phyloP scores from a whole-genome alignment of 441 rosid genomes.

The Viola pubescens region DNA sequence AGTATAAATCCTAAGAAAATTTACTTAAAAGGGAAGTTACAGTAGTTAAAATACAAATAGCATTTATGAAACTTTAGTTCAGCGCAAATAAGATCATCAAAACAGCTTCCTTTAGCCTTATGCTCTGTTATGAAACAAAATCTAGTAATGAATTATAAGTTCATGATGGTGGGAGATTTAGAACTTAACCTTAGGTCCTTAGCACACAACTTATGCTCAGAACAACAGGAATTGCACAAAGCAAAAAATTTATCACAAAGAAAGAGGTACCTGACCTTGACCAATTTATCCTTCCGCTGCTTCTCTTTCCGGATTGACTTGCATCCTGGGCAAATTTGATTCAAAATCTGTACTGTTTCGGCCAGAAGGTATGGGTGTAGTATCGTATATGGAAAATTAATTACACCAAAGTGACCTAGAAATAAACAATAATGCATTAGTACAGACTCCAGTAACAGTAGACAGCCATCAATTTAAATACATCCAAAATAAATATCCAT shows the following conservation, averaged over 20 bases:
- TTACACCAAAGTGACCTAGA: conserved; percentile 78
- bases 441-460: conserved; percentile 4
- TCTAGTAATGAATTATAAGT: neutral
- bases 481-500: neutral
- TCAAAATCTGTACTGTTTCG: conserved; percentile 59
- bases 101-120: too few species aligned
- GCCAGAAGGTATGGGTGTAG: conserved; percentile 69
- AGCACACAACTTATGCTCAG: neutral
- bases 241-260: conserved; percentile 8
- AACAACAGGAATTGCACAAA: neutral
- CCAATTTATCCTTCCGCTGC: conserved; percentile 6
- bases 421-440: conserved; percentile 16
- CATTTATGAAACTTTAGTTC: too few species aligned
- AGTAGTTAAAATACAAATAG: too few species aligned
- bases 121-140: neutral
- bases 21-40: too few species aligned
- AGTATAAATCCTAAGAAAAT: too few species aligned
- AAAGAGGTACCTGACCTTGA: conserved; percentile 53
- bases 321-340: conserved; percentile 84
- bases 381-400: conserved; percentile 49
- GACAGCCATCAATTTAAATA: neutral
- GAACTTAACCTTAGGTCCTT: neutral
- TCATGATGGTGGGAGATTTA: neutral
- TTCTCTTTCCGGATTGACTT: conserved; percentile 51
- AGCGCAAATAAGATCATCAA: too few species aligned